These are phyloP conservation scores for Boletus tomentosulus DNA, from an alignment of 768 basidiomycete species.

Conservation along the genomic window DNA sequence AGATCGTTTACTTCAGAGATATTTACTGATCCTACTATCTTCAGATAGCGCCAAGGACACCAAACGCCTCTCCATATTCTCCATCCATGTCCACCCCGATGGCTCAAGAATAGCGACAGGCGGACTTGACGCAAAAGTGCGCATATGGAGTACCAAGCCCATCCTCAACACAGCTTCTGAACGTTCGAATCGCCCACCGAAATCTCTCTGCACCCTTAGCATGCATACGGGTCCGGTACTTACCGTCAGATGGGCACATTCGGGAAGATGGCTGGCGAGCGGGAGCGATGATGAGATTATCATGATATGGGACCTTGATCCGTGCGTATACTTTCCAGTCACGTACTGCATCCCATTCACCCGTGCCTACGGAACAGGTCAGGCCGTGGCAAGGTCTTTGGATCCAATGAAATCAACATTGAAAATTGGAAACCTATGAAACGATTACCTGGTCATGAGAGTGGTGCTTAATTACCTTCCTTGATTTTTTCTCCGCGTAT, in stretches of 20 bases:
- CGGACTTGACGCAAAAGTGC: slow-evolving; percentile 91
- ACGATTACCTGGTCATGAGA: slow-evolving; percentile 89
- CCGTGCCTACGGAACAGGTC: slow-evolving; percentile 40
- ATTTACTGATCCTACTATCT: not conserved
- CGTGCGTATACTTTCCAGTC: slow-evolving; percentile 49
- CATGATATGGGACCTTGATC: slow-evolving; percentile 96
- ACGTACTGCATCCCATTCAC: not conserved
- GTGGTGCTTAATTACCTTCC: slow-evolving; percentile 51
- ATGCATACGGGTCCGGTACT: slow-evolving; percentile 95
- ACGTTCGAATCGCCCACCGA: slow-evolving; percentile 67
- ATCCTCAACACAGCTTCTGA: slow-evolving; percentile 77
- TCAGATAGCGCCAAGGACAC: slow-evolving; percentile 44
- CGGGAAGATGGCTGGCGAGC: slow-evolving; percentile 90
- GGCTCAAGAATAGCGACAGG: slow-evolving; percentile 97
- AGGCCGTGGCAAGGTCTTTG: slow-evolving; percentile 86
- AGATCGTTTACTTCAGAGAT: not conserved
- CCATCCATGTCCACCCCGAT: slow-evolving; percentile 92
- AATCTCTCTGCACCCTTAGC: slow-evolving; percentile 83
- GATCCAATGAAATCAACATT: slow-evolving; percentile 91
- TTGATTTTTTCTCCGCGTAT: slow-evolving; percentile 1
- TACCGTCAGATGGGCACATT: slow-evolving; percentile 89
- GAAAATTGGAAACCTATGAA: slow-evolving; percentile 97
- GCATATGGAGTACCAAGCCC: slow-evolving; percentile 96
- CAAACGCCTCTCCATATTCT: slow-evolving; percentile 84
- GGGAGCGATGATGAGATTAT: slow-evolving; percentile 95